Base-by-base conservation (phyloP, 2,329 filamentous ascomycete species). In the Phialophora expanda region DNA sequence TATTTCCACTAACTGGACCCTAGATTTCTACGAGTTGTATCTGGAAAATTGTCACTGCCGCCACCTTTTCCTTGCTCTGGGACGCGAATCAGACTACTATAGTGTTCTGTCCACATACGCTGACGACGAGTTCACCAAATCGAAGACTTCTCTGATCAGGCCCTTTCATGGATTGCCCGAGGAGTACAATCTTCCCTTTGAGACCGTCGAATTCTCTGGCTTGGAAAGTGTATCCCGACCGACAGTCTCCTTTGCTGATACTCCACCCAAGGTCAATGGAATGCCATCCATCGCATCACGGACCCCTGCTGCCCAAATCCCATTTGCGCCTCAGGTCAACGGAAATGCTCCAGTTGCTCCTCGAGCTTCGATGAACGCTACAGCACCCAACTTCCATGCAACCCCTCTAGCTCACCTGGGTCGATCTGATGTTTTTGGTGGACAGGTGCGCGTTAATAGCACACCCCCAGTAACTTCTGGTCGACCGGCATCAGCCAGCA, bases 11-110 rank as follows among this genome's bases (percentile, higher is more conserved):
- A 44, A 70, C 38, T 17, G 8, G 20, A 22, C n/a, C n/a, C 54
- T 48, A 70, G 68, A 68, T 48, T 65, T 65, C 61, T 71, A 71
- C 55, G 65, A 68, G 56, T 30, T 71, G 28, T 65, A 64, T 48
- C 58, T 71, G 30, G 69, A 71, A 59, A 71, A 71, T 44, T 71
- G 67, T 58, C 69, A 71, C 41, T 69, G 67, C 54, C 56, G 66
- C 53, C 69, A 71, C 48, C 46, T 69, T 32, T 68, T 69, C 56
- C 65, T 71, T 14, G 69, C 67, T 11, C 44, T 71, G 12, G 62
- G 64, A 4, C 61, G 65, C 9, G 34, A 64, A n/a, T 66, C 67
- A 1, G 67, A 67, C 28, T 71, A 71, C 54, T 68, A 68, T 58
- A 64, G 57, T 4, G 61, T 67, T 30, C 62, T 71, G 12, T 50